Conservation (phyloP, 805 yeast genomes). For the Saturnispora besseyi region DNA sequence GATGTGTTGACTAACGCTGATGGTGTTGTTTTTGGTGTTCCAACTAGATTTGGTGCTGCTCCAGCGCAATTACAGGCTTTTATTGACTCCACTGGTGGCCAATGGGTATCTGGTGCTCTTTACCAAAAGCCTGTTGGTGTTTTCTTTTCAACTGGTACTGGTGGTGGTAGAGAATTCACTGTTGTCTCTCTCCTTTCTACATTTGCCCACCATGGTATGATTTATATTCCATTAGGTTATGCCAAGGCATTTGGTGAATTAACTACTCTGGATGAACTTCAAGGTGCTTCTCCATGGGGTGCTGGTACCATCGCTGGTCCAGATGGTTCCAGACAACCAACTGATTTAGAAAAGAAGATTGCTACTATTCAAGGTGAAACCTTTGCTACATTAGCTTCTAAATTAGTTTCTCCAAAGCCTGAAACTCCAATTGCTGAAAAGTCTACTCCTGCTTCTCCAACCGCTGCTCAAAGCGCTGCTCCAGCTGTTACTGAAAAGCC, state of each 20-base stretch:
- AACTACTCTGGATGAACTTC: slow-evolving; percentile 50
- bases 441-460: neutral
- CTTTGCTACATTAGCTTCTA: slow-evolving; percentile 41
- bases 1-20: slow-evolving; percentile 58
- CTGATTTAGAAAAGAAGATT: slow-evolving; percentile 51
- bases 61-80: slow-evolving; percentile 74
- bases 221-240: slow-evolving; percentile 73
- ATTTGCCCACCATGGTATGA: slow-evolving; percentile 72
- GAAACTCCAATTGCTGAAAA: neutral
- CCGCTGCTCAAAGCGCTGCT: neutral
- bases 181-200: slow-evolving; percentile 53
- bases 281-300: slow-evolving; percentile 83
- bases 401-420: slow-evolving; percentile 11
- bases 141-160: slow-evolving; percentile 69
- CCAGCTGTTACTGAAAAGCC: neutral
- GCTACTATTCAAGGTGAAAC: slow-evolving; percentile 61
- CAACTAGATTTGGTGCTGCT: slow-evolving; percentile 75
- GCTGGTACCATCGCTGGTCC: slow-evolving; percentile 73
- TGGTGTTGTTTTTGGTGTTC: slow-evolving; percentile 77
- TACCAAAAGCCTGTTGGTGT: slow-evolving; percentile 67
- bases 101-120: slow-evolving; percentile 70
- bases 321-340: slow-evolving; percentile 66
- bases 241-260: slow-evolving; percentile 46
- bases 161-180: slow-evolving; percentile 80
- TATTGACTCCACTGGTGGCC: slow-evolving; percentile 70